Percentiles rank a stretch among this genome's conserved stretches.
These are phyloP conservation scores for Penicillium aurantiogriseum DNA, from an alignment of 2,329 filamentous ascomycete genomes.

Conservation along the genomic window DNA sequence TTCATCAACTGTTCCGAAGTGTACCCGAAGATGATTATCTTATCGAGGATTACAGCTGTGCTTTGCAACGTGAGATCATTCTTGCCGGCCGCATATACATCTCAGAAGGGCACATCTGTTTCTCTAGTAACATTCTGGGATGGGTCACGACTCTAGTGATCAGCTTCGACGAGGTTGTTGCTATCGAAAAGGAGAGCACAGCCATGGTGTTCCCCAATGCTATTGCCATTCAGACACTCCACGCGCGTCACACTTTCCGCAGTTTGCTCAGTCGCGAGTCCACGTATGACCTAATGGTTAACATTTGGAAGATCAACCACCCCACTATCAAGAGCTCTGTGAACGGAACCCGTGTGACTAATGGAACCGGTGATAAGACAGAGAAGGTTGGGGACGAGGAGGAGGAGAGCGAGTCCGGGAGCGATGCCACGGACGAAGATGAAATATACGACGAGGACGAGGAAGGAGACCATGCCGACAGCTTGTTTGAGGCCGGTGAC, in stretches of 20 bases:
- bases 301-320: constrained; percentile 97
- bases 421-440: constrained; percentile 74
- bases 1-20: constrained; percentile 89
- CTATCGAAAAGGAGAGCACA: constrained; percentile 94
- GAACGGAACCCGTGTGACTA: constrained; percentile 80
- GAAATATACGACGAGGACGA: constrained; percentile 55
- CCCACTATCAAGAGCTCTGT: constrained; percentile 86
- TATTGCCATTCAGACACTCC: constrained; percentile 91
- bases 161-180: constrained; percentile 96
- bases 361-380: constrained; percentile 82
- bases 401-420: constrained; percentile 67
- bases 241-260: constrained; percentile 93
- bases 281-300: constrained; percentile 94
- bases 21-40: constrained; percentile 97
- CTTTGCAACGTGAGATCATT: constrained; percentile 90
- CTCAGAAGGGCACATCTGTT: constrained; percentile 95
- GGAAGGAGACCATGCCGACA: constrained; percentile 57
- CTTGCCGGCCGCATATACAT: constrained; percentile 92
- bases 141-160: constrained; percentile 98
- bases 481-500: constrained; percentile 56
- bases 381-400: constrained; percentile 68
- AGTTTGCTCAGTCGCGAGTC: constrained; percentile 92
- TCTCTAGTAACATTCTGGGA: constrained; percentile 97
- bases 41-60: constrained; percentile 98
- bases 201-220: constrained; percentile 96